phyloP scores from a whole-genome alignment of 257 asterid genomes.

The Paraleonurus japonicus region DNA sequence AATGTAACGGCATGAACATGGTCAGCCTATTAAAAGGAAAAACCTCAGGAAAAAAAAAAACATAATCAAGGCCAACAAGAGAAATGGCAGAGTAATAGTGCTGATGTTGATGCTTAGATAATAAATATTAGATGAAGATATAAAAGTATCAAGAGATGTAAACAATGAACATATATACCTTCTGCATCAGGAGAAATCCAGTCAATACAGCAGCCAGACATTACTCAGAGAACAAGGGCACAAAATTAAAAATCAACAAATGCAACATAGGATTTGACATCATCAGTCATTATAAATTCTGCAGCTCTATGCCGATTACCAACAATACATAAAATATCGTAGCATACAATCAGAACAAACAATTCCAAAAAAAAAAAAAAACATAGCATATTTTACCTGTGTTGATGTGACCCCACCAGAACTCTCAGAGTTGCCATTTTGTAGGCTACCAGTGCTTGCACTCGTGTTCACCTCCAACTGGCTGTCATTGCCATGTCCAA shows the following conservation, averaged over 20 bases:
- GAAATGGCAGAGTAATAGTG: too few species aligned
- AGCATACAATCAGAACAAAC: background rate
- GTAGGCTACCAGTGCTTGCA: slow-evolving; percentile 42
- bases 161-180: background rate
- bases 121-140: background rate
- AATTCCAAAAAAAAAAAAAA: background rate
- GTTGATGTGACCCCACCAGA: slow-evolving; percentile 49
- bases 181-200: background rate
- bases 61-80: background rate
- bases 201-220: background rate
- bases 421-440: slow-evolving; percentile 44
- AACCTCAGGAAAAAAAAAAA: slow-evolving; percentile 18
- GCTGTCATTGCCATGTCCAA: slow-evolving; percentile 49
- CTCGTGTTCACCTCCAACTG: slow-evolving; percentile 45
- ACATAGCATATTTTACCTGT: slow-evolving; percentile 47
- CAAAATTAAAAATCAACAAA: background rate
- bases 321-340: background rate
- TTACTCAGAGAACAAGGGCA: background rate
- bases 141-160: background rate
- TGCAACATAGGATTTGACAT: background rate
- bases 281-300: background rate
- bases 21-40: slow-evolving; percentile 42
- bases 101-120: background rate
- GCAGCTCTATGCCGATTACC: background rate
- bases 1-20: slow-evolving; percentile 65